Evolutionary conservation across 495 filamentous ascomycete genomes (phyloP).

Genomic region (Penicillium steckii): DNA sequence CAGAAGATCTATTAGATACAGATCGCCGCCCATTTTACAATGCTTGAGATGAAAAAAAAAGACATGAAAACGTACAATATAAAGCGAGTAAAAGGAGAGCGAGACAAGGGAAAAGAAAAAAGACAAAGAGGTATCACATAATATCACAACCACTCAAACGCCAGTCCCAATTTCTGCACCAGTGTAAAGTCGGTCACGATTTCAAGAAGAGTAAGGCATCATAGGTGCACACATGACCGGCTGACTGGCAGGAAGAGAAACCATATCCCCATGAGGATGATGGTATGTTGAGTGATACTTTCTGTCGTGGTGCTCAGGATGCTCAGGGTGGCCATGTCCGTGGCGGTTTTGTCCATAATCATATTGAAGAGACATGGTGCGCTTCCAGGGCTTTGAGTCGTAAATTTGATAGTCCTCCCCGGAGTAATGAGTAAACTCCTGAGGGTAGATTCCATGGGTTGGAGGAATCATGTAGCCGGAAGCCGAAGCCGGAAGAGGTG

Average conservation of each 20-base stretch:
- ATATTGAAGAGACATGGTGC: constrained; percentile 33
- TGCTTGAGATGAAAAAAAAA: not conserved
- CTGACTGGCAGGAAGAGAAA: constrained; percentile 24
- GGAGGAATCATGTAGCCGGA: constrained; percentile 23
- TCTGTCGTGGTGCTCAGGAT: constrained; percentile 22
- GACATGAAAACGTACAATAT: too few relatives aligned
- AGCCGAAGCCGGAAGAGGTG: constrained; percentile 27
- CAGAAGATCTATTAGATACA: constrained; percentile 9
- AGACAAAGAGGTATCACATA: constrained; percentile 14
- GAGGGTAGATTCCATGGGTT: constrained; percentile 15
- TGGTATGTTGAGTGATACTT: constrained; percentile 19
- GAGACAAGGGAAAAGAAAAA: not conserved
- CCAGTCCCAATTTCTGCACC: constrained; percentile 4
- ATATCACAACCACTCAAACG: constrained; percentile 13
- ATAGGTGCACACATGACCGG: constrained; percentile 34
- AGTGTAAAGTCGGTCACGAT: constrained; percentile 1
- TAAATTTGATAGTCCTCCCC: constrained; percentile 24
- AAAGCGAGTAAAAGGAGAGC: too few relatives aligned
- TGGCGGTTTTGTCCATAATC: constrained; percentile 31
- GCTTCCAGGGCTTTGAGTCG: constrained; percentile 34
- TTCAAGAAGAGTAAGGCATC: constrained; percentile 28
- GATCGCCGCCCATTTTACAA: constrained; percentile 16
- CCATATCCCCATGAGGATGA: constrained; percentile 16
- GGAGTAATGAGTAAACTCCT: constrained; percentile 16
- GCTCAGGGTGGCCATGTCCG: constrained; percentile 20